These are phyloP conservation scores for Spathaspora sp. DNA, from an alignment of 805 yeast species.

Conservation along the genomic window DNA sequence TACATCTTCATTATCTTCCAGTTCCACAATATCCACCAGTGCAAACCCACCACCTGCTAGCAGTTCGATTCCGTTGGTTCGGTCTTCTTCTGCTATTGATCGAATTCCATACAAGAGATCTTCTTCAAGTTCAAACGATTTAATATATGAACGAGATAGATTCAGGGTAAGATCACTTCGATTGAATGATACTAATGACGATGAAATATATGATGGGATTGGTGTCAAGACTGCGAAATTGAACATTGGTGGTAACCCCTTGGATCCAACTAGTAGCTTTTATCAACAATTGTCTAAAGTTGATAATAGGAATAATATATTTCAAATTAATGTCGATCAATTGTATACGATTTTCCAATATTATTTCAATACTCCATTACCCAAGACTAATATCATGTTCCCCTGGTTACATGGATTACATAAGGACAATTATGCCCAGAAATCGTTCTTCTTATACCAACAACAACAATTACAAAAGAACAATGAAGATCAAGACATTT, in stretches of 20 bases:
- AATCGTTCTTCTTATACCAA: constrained; percentile 39
- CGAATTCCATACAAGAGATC: constrained; percentile 24
- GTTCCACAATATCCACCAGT: background rate
- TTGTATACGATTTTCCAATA: constrained; percentile 23
- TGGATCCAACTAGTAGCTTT: constrained; percentile 14
- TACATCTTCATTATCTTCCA: background rate
- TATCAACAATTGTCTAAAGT: constrained; percentile 9
- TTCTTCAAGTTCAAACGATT: constrained; percentile 37
- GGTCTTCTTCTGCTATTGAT: background rate
- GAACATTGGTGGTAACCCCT: constrained; percentile 16
- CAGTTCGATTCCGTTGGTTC: background rate
- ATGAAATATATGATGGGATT: constrained; percentile 32
- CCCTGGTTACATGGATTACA: constrained; percentile 91
- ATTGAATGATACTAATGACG: constrained; percentile 18
- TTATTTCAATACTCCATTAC: constrained; percentile 43
- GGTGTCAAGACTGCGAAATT: constrained; percentile 36
- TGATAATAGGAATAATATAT: background rate
- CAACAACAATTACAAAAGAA: constrained; percentile 14
- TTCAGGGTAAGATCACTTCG: constrained; percentile 36
- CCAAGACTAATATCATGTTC: constrained; percentile 66
- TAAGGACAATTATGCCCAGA: constrained; percentile 51
- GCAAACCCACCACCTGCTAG: background rate
- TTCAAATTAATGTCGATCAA: constrained; percentile 5
- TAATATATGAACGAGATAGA: constrained; percentile 36
- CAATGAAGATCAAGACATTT: constrained; percentile 4